Percentiles rank a stretch among this genome's conserved stretches.
These are phyloP conservation scores for Ilex asprella DNA, from an alignment of 257 asterid species.

Conservation along the genomic window DNA sequence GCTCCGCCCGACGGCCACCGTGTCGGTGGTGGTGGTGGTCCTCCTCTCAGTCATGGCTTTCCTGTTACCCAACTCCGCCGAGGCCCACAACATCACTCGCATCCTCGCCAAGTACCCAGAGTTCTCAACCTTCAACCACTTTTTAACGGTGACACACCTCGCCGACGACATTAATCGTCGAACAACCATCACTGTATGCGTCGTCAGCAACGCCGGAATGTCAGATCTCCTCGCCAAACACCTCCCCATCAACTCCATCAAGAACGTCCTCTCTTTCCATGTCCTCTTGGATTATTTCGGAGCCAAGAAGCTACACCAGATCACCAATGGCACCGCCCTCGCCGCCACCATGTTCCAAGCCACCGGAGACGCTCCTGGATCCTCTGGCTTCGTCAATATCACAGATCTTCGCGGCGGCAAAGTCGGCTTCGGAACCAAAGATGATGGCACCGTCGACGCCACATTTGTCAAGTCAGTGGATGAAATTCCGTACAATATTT, in stretches of 20 bases:
- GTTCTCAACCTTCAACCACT: constrained; percentile 59
- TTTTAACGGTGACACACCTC: constrained; percentile 51
- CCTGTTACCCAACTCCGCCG: constrained; percentile 22
- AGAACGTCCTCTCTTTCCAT: constrained; percentile 57
- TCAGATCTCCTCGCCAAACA: constrained; percentile 47
- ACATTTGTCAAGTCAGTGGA: constrained; percentile 38
- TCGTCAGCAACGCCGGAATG: constrained; percentile 60
- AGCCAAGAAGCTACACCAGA: constrained; percentile 61
- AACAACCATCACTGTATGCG: constrained; percentile 60
- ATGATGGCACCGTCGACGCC: constrained; percentile 25
- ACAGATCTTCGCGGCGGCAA: constrained; percentile 57
- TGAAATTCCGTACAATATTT: constrained; percentile 51
- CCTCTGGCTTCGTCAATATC: constrained; percentile 65
- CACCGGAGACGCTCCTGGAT: constrained; percentile 61
- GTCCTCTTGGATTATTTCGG: constrained; percentile 68
- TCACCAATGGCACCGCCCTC: constrained; percentile 56
- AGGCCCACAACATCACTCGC: constrained; percentile 55
- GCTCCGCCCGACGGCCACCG: constrained; percentile 31
- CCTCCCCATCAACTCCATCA: constrained; percentile 29
- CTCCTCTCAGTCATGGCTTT: constrained; percentile 17
- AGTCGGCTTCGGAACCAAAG: constrained; percentile 48
- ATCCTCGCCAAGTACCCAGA: constrained; percentile 38
- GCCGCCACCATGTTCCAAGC: constrained; percentile 71
- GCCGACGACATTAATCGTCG: constrained; percentile 55
- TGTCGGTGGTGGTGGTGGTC: constrained; percentile 23